Base-by-base conservation (phyloP, 768 basidiomycete genomes). In the Suillus subaureus region DNA sequence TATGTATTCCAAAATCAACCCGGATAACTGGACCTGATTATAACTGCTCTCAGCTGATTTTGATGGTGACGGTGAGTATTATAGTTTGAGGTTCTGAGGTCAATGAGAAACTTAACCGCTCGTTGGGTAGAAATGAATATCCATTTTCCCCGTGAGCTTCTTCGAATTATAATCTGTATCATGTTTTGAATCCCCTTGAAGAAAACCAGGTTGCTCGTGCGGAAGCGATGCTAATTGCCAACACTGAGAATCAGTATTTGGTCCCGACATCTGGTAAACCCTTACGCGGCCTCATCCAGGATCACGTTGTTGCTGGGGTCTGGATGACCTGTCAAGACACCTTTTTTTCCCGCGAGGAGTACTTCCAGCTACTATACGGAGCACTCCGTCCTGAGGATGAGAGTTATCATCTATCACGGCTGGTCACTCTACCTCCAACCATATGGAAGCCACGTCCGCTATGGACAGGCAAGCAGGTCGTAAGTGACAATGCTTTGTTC, bases 401-500 rank as follows among this genome's bases (percentile, higher is more conserved):
- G 69, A 81, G 82, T 18, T 80, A 80, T 16, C 78, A 83, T 42
- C 76, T 81, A 43, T 83, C 81, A 61, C 87, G 88, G 31, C 81
- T 99, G 57, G 73, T 87, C 61, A 98, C 94, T 6, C 76, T 99
- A 11, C 93, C 96, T 2, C 97, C 97, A 2, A 82, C 96, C 7
- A 90, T 99, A 62, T 95, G 93, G 91, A 94, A 90, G 77, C 97
- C 97, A 0, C 82, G 79, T 68, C 89, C 95, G 1, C 79, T 97
- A 56, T 99, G 97, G 97, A 99, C 97, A 0, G 97, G 97, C 54
- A 99, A 99, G 74, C 97, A 99, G 78, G 89, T 99, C 54, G 94
- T 97, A 71, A 78, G 89, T 56, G 37, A 26, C 54, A 64, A n/a
- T n/a, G 51, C 58, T 9, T 23, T 23, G 11, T 43, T 26, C 28